Percentiles rank a stretch among this genome's conserved stretches.
Conservation (phyloP, 768 basidiomycete genomes). For the Russula brevipes region DNA sequence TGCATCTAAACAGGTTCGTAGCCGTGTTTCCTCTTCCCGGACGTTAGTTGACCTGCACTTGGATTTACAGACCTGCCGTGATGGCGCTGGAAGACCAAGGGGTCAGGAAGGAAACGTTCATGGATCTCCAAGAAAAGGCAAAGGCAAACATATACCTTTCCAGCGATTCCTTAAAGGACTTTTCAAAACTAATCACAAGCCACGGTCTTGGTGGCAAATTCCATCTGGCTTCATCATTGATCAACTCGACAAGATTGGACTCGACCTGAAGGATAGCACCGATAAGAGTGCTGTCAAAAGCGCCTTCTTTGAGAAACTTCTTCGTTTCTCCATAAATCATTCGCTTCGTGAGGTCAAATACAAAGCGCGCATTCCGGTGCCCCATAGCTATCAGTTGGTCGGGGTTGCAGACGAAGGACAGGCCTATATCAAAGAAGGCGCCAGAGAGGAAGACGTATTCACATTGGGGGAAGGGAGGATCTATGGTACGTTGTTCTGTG, state of each 20-base stretch:
- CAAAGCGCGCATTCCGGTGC: constrained; percentile 66
- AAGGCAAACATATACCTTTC: constrained; percentile 56
- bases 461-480: constrained; percentile 9
- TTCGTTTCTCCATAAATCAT: constrained; percentile 56
- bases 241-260: constrained; percentile 44
- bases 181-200: constrained; percentile 44
- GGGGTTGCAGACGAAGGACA: constrained; percentile 81
- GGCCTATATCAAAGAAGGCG: constrained; percentile 16
- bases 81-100: constrained; percentile 78
- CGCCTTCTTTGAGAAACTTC: constrained; percentile 51
- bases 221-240: constrained; percentile 48
- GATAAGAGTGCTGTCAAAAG: constrained; percentile 41
- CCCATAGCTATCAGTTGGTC: constrained; percentile 61
- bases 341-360: constrained; percentile 73
- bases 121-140: constrained; percentile 56
- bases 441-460: constrained; percentile 2
- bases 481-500: constrained; percentile 8
- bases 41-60: neutral
- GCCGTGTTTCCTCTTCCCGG: neutral
- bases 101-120: constrained; percentile 52
- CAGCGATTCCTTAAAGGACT: constrained; percentile 49
- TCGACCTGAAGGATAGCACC: constrained; percentile 42
- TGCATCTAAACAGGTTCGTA: constrained; percentile 67
- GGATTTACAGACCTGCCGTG: constrained; percentile 52
- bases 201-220: constrained; percentile 48